Evolutionary conservation across 257 asterid species (phyloP).

Genomic region (Fraxinus pennsylvanica): DNA sequence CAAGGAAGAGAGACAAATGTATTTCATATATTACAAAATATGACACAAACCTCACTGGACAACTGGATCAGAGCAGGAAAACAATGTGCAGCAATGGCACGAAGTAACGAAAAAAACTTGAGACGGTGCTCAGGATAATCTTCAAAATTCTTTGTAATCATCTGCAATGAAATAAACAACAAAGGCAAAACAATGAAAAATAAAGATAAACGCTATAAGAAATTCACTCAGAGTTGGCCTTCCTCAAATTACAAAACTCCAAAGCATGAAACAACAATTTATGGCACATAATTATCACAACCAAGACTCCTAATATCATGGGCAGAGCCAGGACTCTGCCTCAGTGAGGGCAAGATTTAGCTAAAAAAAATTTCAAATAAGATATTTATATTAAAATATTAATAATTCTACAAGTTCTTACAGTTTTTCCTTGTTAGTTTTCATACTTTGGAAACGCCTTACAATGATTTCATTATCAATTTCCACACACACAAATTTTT

Average conservation of each 20-base stretch:
- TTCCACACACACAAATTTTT: background rate
- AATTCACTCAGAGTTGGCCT: conserved; percentile 6
- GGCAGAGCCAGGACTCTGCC: background rate
- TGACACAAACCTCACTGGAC: conserved; percentile 74
- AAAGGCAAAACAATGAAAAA: conserved; percentile 14
- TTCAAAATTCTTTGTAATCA: conserved; percentile 96
- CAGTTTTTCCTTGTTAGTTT: background rate
- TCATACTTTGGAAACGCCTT: background rate
- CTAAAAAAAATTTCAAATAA: background rate
- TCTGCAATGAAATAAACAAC: conserved; percentile 44
- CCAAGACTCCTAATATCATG: background rate
- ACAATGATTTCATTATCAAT: background rate
- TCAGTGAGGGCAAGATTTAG: background rate
- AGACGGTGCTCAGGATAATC: conserved; percentile 99
- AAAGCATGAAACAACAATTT: background rate
- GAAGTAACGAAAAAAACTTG: conserved; percentile 88
- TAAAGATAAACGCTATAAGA: background rate
- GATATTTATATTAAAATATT: too few species aligned
- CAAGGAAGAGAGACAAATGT: background rate
- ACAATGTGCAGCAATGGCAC: conserved; percentile 92
- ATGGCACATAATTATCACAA: background rate
- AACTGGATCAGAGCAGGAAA: conserved; percentile 87
- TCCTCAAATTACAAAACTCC: conserved; percentile 17
- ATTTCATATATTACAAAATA: conserved; percentile 9
- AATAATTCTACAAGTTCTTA: background rate